A percentile compares a stretch with the other conserved stretches of the same genome.
These are phyloP conservation scores for Royoungia palumana DNA, from an alignment of 768 basidiomycete species.

Conservation along the genomic window DNA sequence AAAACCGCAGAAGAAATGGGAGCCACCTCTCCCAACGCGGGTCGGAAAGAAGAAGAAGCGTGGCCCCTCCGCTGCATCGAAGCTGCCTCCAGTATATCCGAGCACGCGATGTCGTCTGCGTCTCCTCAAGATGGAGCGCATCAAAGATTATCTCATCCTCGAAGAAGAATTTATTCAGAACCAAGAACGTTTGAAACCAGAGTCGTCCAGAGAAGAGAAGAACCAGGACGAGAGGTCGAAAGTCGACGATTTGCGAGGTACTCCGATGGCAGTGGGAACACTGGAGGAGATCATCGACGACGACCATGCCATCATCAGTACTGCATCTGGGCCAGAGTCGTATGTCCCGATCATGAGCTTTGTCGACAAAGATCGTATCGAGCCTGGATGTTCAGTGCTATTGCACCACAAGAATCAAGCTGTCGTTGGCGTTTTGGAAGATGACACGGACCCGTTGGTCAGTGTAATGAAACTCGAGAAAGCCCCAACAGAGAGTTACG, in stretches of 20 bases:
- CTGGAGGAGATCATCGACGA: conserved; percentile 98
- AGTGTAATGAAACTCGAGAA: conserved; percentile 99
- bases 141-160: conserved; percentile 94
- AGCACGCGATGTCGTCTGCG: conserved; percentile 94
- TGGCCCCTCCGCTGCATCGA: conserved; percentile 88
- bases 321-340: conserved; percentile 90
- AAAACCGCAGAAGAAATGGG: conserved; percentile 82
- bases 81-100: conserved; percentile 89
- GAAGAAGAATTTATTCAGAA: conserved; percentile 95
- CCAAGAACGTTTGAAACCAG: conserved; percentile 87
- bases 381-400: conserved; percentile 93
- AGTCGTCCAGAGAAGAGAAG: conserved; percentile 87
- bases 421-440: conserved; percentile 92
- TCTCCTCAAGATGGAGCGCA: conserved; percentile 94
- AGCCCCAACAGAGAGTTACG: conserved; percentile 97
- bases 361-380: conserved; percentile 96
- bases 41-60: conserved; percentile 95
- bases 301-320: conserved; percentile 98
- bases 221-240: conserved; percentile 91
- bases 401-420: conserved; percentile 95
- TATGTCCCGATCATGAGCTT: conserved; percentile 98
- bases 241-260: conserved; percentile 92
- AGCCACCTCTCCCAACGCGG: conserved; percentile 93
- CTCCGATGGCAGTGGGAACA: conserved; percentile 97
- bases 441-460: conserved; percentile 94